These are phyloP conservation scores for Corniculantispora saksenae DNA, from an alignment of 2,329 filamentous ascomycete species.

Conservation along the genomic window DNA sequence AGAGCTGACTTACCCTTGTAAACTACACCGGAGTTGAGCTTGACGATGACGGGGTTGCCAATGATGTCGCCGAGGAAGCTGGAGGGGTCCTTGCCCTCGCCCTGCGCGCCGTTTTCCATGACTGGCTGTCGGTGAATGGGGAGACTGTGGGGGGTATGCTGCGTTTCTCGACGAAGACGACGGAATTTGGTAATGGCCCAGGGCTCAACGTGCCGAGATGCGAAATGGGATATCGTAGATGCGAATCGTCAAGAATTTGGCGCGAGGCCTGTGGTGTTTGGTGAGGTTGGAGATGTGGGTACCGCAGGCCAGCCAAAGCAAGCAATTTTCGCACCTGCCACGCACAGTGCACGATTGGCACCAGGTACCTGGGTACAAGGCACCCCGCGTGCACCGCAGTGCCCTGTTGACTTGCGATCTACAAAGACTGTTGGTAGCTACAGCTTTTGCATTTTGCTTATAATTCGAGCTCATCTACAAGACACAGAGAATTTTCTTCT, in stretches of 20 bases:
- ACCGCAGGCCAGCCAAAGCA: neutral
- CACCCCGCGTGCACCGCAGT: constrained; percentile 2
- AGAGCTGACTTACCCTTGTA: constrained; percentile 76
- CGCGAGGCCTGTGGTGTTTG: neutral
- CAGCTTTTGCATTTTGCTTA: neutral
- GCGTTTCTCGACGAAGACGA: neutral
- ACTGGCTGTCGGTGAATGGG: no score
- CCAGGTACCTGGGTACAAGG: constrained; percentile 10
- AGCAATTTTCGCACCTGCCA: neutral
- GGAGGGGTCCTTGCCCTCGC: constrained; percentile 87
- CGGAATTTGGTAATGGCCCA: no score
- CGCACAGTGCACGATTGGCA: constrained; percentile 7
- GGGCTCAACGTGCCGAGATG: neutral
- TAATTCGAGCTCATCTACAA: neutral
- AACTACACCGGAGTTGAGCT: constrained; percentile 96
- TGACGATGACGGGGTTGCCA: constrained; percentile 89
- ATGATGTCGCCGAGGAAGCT: constrained; percentile 94
- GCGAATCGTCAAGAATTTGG: neutral
- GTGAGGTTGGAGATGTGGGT: neutral
- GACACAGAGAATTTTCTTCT: neutral
- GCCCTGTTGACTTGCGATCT: constrained; percentile 2
- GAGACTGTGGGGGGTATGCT: neutral
- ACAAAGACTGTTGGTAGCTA: neutral
- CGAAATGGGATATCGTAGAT: neutral
- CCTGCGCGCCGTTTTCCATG: constrained; percentile 77